Conservation (phyloP, 805 yeast genomes). For the Myxozyma kluyveri region DNA sequence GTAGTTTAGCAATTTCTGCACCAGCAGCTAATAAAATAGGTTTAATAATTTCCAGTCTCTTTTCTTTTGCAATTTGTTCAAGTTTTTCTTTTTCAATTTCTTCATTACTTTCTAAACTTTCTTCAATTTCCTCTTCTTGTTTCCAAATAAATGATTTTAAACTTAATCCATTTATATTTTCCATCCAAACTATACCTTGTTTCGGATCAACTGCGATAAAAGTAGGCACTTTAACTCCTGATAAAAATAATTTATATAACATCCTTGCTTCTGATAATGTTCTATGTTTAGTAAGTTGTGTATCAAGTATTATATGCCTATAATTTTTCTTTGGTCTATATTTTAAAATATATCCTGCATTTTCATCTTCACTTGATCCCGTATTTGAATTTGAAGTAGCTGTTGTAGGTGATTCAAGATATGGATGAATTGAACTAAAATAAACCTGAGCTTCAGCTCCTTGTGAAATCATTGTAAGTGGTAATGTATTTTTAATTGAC, state of each 20-base stretch:
- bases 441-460: conserved; percentile 33
- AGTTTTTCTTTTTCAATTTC: conserved; percentile 4
- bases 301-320: conserved; percentile 80
- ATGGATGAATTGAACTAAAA: conserved; percentile 25
- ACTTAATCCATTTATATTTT: conserved; percentile 55
- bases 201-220: conserved; percentile 72
- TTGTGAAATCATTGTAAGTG: conserved; percentile 26
- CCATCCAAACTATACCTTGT: conserved; percentile 88
- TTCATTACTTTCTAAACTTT: background rate
- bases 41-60: conserved; percentile 40
- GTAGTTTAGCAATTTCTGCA: conserved; percentile 63
- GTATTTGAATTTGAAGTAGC: background rate
- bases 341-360: conserved; percentile 53
- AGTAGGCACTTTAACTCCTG: conserved; percentile 65
- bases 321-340: conserved; percentile 89
- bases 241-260: conserved; percentile 51
- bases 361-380: too few species aligned
- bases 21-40: conserved; percentile 58
- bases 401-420: conserved; percentile 10
- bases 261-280: conserved; percentile 83
- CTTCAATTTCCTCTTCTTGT: conserved; percentile 22
- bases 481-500: conserved; percentile 11
- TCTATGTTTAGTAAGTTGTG: conserved; percentile 69
- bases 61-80: background rate
- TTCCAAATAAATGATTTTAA: conserved; percentile 42